phyloP scores from a whole-genome alignment of 805 yeast species.

The Pichia sporocuriosa region DNA sequence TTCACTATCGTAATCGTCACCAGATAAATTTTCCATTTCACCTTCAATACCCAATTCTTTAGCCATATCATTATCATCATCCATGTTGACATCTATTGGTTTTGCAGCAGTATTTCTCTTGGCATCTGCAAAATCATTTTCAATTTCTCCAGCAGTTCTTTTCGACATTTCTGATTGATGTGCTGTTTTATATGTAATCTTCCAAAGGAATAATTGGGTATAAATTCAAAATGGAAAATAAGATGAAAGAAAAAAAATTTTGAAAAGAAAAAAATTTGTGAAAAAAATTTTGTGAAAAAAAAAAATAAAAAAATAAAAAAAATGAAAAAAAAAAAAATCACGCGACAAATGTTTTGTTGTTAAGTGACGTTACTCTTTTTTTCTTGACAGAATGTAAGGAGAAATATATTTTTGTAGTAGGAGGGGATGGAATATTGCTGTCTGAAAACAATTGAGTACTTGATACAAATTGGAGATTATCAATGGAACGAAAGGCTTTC shows the following conservation, averaged over 20 bases:
- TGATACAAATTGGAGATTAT: not conserved
- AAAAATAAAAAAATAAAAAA: not conserved
- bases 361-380: too few relatives aligned
- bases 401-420: too few relatives aligned
- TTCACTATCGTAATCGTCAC: constrained; percentile 89
- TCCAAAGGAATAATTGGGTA: not conserved
- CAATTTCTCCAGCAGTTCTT: constrained; percentile 27
- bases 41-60: constrained; percentile 53
- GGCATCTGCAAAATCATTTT: constrained; percentile 8
- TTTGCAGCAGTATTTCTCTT: constrained; percentile 14
- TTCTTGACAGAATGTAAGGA: too few relatives aligned
- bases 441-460: too few relatives aligned
- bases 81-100: constrained; percentile 21
- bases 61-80: constrained; percentile 30
- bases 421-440: too few relatives aligned
- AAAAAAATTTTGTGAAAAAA: not conserved
- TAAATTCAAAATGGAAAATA: not conserved
- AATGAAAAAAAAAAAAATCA: too few relatives aligned
- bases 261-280: too few relatives aligned
- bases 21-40: constrained; percentile 82
- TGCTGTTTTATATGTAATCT: not conserved
- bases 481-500: constrained; percentile 45
- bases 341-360: too few relatives aligned
- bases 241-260: not conserved
- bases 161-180: constrained; percentile 26